A percentile compares a stretch with the other conserved stretches of the same genome.
phyloP scores from a whole-genome alignment of 768 basidiomycete species.

The Agaricus subrufescens region DNA sequence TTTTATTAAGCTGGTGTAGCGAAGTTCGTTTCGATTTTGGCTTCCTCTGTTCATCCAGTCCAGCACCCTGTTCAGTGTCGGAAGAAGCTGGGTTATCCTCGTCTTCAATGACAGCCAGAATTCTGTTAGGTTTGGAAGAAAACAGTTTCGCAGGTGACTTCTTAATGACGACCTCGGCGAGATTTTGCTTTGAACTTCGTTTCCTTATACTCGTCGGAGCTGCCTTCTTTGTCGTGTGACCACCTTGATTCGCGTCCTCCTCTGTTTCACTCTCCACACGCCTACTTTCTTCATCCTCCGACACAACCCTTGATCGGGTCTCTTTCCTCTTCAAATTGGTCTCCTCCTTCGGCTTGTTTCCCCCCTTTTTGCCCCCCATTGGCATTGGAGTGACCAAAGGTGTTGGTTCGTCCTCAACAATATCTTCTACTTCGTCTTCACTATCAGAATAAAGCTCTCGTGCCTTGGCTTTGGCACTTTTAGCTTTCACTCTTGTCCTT shows the following conservation, averaged over 20 bases:
- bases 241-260: neutral
- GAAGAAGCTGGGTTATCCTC: neutral
- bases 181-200: neutral
- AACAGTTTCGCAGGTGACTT: neutral
- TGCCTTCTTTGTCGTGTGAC: neutral
- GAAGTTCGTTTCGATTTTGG: neutral
- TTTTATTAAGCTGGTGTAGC: slow-evolving; percentile 2
- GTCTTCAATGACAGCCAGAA: neutral
- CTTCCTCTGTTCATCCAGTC: neutral
- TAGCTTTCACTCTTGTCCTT: slow-evolving; percentile 21
- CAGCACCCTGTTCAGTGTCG: neutral
- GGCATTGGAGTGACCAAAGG: neutral
- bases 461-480: slow-evolving; percentile 10
- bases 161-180: neutral
- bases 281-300: neutral
- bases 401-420: neutral
- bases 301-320: slow-evolving; percentile 1
- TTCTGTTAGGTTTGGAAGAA: neutral
- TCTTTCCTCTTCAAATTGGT: slow-evolving; percentile 8
- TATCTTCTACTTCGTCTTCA: slow-evolving; percentile 14
- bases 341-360: neutral
- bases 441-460: slow-evolving; percentile 13
- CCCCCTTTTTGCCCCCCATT: slow-evolving; percentile 6
- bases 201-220: neutral
- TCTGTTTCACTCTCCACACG: neutral